These are phyloP conservation scores for Panaeolus papilionaceus DNA, from an alignment of 768 basidiomycete species.

Conservation along the genomic window DNA sequence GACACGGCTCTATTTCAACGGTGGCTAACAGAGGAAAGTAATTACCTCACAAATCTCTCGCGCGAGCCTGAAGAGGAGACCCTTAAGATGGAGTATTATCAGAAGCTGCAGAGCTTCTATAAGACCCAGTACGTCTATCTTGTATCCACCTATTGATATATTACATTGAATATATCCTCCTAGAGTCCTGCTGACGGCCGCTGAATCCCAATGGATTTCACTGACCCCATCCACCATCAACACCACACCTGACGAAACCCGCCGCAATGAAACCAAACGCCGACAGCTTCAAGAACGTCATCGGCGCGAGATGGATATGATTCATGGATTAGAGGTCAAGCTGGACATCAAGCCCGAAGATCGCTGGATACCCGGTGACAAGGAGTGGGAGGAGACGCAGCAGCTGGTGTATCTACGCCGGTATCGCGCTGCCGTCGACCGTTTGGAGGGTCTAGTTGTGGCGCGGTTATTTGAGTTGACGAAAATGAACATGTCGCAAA, in stretches of 20 bases:
- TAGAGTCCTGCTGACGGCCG: background rate
- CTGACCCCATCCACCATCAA: slow-evolving; percentile 16
- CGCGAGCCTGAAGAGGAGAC: slow-evolving; percentile 28
- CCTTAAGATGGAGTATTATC: slow-evolving; percentile 28
- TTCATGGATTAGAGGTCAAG: slow-evolving; percentile 30
- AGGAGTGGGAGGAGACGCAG: slow-evolving; percentile 32
- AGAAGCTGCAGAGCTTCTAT: slow-evolving; percentile 18
- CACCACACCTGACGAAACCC: slow-evolving; percentile 9
- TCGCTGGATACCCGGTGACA: slow-evolving; percentile 34
- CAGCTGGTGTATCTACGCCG: slow-evolving; percentile 23
- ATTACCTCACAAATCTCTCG: slow-evolving; percentile 22
- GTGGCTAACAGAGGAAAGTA: slow-evolving; percentile 26
- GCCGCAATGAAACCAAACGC: slow-evolving; percentile 17
- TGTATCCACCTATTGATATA: background rate
- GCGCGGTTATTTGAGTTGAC: slow-evolving; percentile 33
- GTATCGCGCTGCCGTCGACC: slow-evolving; percentile 30
- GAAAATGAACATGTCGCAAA: slow-evolving; percentile 33
- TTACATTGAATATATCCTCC: background rate
- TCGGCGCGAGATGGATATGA: slow-evolving; percentile 29
- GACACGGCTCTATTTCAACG: slow-evolving; percentile 7
- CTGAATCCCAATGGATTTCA: background rate
- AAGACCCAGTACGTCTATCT: slow-evolving; percentile 21
- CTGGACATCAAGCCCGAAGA: slow-evolving; percentile 30
- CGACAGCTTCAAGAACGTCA: slow-evolving; percentile 32
- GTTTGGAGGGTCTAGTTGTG: slow-evolving; percentile 29